Evolutionary conservation across 371 early-diverging fungal genomes (phyloP).

Genomic region (Coemansia linderi): DNA sequence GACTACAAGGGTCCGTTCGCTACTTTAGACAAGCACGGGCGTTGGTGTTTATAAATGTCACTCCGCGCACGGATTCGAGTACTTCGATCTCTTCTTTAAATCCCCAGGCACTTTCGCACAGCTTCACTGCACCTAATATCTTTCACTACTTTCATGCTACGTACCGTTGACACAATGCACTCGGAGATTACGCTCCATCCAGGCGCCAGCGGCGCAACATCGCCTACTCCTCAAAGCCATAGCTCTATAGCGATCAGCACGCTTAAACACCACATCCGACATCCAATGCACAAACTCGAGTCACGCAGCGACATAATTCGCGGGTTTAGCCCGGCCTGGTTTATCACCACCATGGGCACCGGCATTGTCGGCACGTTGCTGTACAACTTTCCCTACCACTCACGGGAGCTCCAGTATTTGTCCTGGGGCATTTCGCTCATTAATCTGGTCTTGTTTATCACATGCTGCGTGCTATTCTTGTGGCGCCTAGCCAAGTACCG

Average conservation of each 20-base stretch:
- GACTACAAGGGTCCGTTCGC: neutral
- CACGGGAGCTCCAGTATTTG: constrained; percentile 53
- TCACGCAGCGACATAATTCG: constrained; percentile 49
- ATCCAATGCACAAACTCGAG: constrained; percentile 43
- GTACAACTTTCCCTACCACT: constrained; percentile 54
- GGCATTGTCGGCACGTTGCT: constrained; percentile 54
- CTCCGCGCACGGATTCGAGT: neutral
- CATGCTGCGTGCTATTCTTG: constrained; percentile 39
- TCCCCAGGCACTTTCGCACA: neutral
- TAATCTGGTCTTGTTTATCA: constrained; percentile 51
- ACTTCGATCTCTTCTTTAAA: neutral
- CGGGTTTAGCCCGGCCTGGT: constrained; percentile 61
- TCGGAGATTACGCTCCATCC: constrained; percentile 24
- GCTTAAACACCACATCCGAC: constrained; percentile 32
- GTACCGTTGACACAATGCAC: constrained; percentile 4
- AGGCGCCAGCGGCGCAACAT: neutral
- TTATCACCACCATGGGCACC: constrained; percentile 58
- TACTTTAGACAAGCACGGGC: neutral
- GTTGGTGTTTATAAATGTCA: neutral
- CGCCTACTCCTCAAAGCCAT: neutral
- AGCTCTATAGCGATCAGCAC: neutral
- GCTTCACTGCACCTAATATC: neutral
- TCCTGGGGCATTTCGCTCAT: constrained; percentile 51
- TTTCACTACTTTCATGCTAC: constrained; percentile 5
- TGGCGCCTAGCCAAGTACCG: constrained; percentile 53